Base-by-base conservation (phyloP, 805 yeast species). In the Myxozyma lipomycoides region DNA sequence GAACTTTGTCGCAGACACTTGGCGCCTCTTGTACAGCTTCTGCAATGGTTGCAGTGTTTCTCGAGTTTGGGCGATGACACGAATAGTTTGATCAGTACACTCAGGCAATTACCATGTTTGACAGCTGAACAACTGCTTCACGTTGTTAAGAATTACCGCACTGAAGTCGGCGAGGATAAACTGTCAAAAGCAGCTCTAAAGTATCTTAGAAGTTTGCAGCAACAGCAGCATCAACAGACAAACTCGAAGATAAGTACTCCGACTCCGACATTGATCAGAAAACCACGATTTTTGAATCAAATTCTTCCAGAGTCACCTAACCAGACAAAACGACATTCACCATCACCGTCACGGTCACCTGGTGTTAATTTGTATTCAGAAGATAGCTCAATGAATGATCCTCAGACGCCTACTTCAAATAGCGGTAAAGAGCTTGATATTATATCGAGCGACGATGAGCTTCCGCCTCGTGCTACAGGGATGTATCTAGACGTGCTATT, bases 31-130 rank as follows among this genome's bases (percentile, higher is more conserved):
- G 78, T 84, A 46, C 90, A 91, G 66, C 67, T 91, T 25, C 70
- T 91, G 48, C 96, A 91, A 66, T 91, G 95, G 91, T 70, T 90
- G 45, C 98, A 90, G 66, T 84, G 91, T 39, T 79, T 88, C 66
- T 79, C 95, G 0, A 79, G 84, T 12, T 70, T 90, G 40, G 76
- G 76, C 17, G 81, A 79, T 51, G 77, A 72, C 52, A 68, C 66
- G 55, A 65, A 70, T 28, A 67, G 66, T 30, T 69, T 73, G 12
- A 59, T 66, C 15, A 70, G 71, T 4, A 69, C 74, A 0, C 53
- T 73, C 26, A 84, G 81, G 49, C 89, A 83, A 48, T 71, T 81
- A 35, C 73, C 86, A 45, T 74, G 76, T 5, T 71, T 93, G 51
- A 83, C 84, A 48, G 81, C 86, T 22, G 70, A 70, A 37, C 97